A percentile compares a stretch with the other conserved stretches of the same genome.
Evolutionary conservation across 345 rosid genomes (phyloP).

Genomic region (Dimocarpus longan): DNA sequence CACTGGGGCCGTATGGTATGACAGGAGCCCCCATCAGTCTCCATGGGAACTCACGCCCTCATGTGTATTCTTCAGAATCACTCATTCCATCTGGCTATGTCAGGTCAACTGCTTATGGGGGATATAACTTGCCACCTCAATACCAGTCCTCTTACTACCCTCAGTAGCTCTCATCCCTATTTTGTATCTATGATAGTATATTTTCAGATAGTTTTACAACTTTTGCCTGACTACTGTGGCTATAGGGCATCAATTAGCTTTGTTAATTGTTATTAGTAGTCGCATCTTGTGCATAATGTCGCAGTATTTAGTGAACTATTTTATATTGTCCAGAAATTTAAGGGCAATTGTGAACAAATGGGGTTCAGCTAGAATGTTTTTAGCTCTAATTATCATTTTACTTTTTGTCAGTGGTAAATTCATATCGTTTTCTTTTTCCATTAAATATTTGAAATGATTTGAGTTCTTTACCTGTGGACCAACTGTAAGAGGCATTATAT

Average conservation of each 20-base stretch:
- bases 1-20: conserved; percentile 40
- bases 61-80: conserved; percentile 32
- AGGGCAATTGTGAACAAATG: not conserved
- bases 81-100: conserved; percentile 39
- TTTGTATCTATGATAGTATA: conserved; percentile 2
- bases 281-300: not conserved
- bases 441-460: no score
- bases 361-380: not conserved
- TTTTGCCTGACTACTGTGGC: conserved; percentile 3
- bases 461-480: no score
- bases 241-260: not conserved
- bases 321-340: not conserved
- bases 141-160: conserved; percentile 54
- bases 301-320: not conserved
- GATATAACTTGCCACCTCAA: conserved; percentile 49
- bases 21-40: conserved; percentile 38
- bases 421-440: not conserved
- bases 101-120: conserved; percentile 45
- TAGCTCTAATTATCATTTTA: no score
- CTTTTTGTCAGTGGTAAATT: not conserved
- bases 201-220: conserved; percentile 8
- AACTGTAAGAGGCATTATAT: no score
- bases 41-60: conserved; percentile 36
- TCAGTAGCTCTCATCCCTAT: conserved; percentile 34
- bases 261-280: not conserved